Percentiles rank a stretch among this genome's conserved stretches.
These are phyloP conservation scores for Phlegmacium glaucopus DNA, from an alignment of 768 basidiomycete species.

Conservation along the genomic window DNA sequence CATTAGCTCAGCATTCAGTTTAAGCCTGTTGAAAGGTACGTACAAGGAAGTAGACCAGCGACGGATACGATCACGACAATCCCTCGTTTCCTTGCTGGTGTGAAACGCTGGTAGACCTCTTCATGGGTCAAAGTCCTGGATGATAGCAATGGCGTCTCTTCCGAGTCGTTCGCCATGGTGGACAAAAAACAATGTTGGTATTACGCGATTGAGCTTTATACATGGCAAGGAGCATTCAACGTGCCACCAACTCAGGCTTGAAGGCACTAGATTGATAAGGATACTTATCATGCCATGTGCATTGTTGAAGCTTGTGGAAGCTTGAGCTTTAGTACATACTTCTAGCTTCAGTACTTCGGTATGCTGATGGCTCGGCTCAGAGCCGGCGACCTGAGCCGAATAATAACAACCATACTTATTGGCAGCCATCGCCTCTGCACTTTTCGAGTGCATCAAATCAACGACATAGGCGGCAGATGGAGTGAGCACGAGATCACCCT, in stretches of 20 bases:
- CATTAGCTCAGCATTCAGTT: neutral
- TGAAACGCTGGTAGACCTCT: constrained; percentile 58
- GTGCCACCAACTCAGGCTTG: too few species aligned
- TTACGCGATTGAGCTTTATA: too few species aligned
- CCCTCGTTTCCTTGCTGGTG: constrained; percentile 40
- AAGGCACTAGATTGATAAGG: too few species aligned
- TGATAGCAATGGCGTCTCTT: constrained; percentile 33
- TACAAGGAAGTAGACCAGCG: constrained; percentile 63
- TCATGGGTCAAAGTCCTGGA: constrained; percentile 19
- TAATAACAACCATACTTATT: constrained; percentile 38
- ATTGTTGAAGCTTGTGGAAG: too few species aligned
- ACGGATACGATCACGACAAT: constrained; percentile 59
- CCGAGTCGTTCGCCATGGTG: constrained; percentile 8
- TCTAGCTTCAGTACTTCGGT: too few species aligned
- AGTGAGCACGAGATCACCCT: constrained; percentile 52
- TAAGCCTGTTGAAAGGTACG: too few species aligned
- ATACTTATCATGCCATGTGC: too few species aligned
- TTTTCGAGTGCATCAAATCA: constrained; percentile 52
- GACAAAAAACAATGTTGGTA: too few species aligned
- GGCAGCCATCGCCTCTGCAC: constrained; percentile 57
- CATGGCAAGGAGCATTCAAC: too few species aligned
- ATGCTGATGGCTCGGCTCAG: too few species aligned
- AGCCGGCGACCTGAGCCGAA: too few species aligned
- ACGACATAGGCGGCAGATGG: constrained; percentile 51
- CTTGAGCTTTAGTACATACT: too few species aligned